Evolutionary conservation across 2,329 filamentous ascomycete species (phyloP).

Genomic region (Diaporthe nobilis): DNA sequence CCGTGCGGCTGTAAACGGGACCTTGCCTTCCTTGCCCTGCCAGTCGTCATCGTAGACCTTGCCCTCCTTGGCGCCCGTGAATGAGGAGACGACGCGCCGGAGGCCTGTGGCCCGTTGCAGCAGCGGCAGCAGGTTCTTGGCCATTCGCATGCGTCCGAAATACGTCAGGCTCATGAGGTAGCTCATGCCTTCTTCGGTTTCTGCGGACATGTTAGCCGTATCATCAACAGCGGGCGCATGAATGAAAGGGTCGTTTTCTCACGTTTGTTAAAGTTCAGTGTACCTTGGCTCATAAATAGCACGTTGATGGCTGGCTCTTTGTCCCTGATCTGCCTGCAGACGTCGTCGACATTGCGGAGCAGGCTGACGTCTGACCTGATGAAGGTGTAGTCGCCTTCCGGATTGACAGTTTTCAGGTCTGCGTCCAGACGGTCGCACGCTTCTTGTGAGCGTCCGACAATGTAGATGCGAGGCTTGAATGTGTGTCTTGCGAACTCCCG

Average conservation of each 20-base stretch:
- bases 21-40: conserved; percentile 52
- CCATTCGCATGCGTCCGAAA: conserved; percentile 71
- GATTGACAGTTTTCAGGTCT: conserved; percentile 59
- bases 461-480: conserved; percentile 62
- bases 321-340: conserved; percentile 60
- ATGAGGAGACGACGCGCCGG: conserved; percentile 69
- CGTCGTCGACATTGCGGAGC: conserved; percentile 64
- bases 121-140: conserved; percentile 69
- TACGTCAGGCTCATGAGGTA: conserved; percentile 64
- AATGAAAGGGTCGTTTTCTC: conserved; percentile 4
- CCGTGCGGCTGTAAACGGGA: conserved; percentile 56
- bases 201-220: conserved; percentile 49
- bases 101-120: conserved; percentile 61
- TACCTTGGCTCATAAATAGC: conserved; percentile 60
- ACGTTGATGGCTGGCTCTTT: conserved; percentile 62
- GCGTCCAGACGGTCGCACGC: conserved; percentile 55
- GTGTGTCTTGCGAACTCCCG: conserved; percentile 60
- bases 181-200: conserved; percentile 71
- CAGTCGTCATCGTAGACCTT: conserved; percentile 62
- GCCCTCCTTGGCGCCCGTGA: conserved; percentile 67
- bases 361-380: conserved; percentile 65
- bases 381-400: conserved; percentile 60
- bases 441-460: conserved; percentile 61
- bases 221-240: neutral
- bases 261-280: conserved; percentile 47